phyloP scores from a whole-genome alignment of 805 yeast species.

The Candida corydali region DNA sequence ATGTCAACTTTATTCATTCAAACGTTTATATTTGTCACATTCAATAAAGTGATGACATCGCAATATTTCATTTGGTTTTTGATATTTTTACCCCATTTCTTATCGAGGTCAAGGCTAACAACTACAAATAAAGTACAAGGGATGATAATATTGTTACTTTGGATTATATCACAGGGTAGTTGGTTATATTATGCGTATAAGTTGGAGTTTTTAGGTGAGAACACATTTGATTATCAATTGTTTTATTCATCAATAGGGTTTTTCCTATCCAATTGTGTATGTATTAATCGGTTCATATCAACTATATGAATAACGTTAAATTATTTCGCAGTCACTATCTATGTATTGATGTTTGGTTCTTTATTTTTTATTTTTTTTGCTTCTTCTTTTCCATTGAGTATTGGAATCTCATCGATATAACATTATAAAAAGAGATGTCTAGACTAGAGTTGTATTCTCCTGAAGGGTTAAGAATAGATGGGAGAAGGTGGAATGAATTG shows the following conservation, averaged over 20 bases:
- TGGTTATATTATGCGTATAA: slow-evolving; percentile 81
- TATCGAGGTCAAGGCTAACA: slow-evolving; percentile 42
- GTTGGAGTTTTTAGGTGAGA: slow-evolving; percentile 73
- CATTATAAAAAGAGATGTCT: slow-evolving; percentile 2
- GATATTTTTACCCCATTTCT: slow-evolving; percentile 72
- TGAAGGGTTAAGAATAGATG: slow-evolving; percentile 90
- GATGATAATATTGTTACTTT: slow-evolving; percentile 38
- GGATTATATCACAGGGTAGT: slow-evolving; percentile 68
- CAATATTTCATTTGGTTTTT: slow-evolving; percentile 96
- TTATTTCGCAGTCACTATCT: neutral
- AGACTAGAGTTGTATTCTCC: slow-evolving; percentile 85
- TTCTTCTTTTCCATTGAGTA: no score
- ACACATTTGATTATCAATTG: slow-evolving; percentile 59
- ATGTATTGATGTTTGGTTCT: no score
- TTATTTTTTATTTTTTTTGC: neutral
- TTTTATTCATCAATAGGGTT: slow-evolving; percentile 53
- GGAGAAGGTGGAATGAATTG: slow-evolving; percentile 92
- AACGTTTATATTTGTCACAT: slow-evolving; percentile 41
- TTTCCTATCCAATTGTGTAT: slow-evolving; percentile 58
- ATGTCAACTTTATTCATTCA: slow-evolving; percentile 35
- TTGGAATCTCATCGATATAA: no score
- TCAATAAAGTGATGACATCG: slow-evolving; percentile 71
- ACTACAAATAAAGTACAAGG: slow-evolving; percentile 32
- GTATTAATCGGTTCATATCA: slow-evolving; percentile 53
- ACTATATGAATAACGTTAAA: slow-evolving; percentile 7